Percentiles rank a stretch among this genome's conserved stretches.
phyloP scores from a whole-genome alignment of 441 rosid genomes.

The Raphanus hybrid region DNA sequence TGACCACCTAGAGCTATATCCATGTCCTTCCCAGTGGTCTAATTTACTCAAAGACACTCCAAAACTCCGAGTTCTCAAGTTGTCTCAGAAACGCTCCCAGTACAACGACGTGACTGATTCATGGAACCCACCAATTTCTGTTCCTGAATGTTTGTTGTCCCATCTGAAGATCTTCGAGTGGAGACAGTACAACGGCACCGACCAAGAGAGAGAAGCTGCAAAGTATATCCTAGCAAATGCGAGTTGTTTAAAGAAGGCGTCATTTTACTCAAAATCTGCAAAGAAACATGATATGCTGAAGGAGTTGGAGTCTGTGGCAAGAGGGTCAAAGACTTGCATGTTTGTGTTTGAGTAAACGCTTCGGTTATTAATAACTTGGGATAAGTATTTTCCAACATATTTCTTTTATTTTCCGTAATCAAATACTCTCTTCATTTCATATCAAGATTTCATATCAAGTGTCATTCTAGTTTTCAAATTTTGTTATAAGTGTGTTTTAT shows the following conservation, averaged over 20 bases:
- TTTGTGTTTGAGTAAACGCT: neutral
- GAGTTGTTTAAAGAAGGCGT: neutral
- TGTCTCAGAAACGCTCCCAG: neutral
- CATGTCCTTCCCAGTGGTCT: neutral
- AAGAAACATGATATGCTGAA: constrained; percentile 13
- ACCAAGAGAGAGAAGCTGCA: constrained; percentile 20
- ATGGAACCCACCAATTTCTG: neutral
- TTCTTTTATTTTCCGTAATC: neutral
- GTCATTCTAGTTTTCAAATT: too few relatives aligned
- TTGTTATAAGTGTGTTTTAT: too few relatives aligned
- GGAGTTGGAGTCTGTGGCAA: constrained; percentile 22
- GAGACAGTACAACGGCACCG: constrained; percentile 20
- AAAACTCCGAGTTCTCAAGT: constrained; percentile 25
- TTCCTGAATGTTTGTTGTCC: constrained; percentile 18
- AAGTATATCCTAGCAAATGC: constrained; percentile 19
- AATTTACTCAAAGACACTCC: constrained; percentile 15
- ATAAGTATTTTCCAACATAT: neutral
- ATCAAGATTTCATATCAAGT: too few relatives aligned
- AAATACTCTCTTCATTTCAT: too few relatives aligned
- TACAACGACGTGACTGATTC: neutral
- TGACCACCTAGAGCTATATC: neutral
- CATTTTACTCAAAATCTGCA: constrained; percentile 21
- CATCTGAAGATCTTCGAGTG: constrained; percentile 30
- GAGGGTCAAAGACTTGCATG: constrained; percentile 12
- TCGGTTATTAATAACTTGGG: neutral